Percentiles rank a stretch among this genome's conserved stretches.
Conservation (phyloP, 73 alveolate genomes). For the Paramecium octaurelia region DNA sequence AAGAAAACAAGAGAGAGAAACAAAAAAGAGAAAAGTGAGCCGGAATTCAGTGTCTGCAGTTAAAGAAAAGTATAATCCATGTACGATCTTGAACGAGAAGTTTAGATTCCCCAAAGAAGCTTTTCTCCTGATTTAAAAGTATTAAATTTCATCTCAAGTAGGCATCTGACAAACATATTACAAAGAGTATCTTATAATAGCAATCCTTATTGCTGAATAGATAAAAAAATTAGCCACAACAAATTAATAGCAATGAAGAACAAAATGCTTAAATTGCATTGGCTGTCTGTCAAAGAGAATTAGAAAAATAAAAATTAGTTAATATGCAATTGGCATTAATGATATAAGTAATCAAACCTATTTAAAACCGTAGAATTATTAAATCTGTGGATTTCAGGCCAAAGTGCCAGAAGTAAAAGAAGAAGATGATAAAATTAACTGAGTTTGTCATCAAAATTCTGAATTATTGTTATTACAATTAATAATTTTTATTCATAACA, state of each 20-base stretch:
- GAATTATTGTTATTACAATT: not conserved
- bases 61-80: constrained; percentile 8
- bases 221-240: not conserved
- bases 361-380: not conserved
- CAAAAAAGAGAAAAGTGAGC: not conserved
- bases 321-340: constrained; percentile 4
- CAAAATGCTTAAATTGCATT: constrained; percentile 19
- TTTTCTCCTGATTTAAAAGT: constrained; percentile 5
- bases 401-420: not conserved
- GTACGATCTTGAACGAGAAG: constrained; percentile 31
- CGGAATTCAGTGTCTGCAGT: not conserved
- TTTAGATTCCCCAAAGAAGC: not conserved
- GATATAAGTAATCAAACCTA: not conserved
- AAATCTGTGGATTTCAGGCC: not conserved
- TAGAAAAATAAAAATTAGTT: not conserved
- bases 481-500: not conserved
- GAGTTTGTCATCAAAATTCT: not conserved
- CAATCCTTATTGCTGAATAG: not conserved
- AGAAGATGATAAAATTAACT: not conserved
- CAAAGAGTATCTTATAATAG: not conserved
- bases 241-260: not conserved
- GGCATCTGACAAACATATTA: not conserved
- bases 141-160: not conserved
- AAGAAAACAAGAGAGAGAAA: constrained; percentile 62
- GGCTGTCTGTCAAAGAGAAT: not conserved